These are phyloP conservation scores for Bretschneidera sinensis DNA, from an alignment of 345 rosid species.

Conservation along the genomic window DNA sequence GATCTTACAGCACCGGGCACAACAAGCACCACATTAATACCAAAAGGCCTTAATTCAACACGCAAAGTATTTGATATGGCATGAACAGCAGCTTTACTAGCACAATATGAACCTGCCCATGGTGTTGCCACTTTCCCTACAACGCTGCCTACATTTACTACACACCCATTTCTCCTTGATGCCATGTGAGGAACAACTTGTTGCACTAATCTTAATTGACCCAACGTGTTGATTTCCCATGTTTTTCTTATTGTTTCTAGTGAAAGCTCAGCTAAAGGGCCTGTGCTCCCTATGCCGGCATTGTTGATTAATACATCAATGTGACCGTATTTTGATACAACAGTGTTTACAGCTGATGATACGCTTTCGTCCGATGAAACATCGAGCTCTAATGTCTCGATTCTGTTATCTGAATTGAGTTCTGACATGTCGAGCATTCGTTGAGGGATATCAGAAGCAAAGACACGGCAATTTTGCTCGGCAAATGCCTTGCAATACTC, in stretches of 20 bases:
- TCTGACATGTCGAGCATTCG: conserved; percentile 39
- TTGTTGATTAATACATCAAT: conserved; percentile 51
- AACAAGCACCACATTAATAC: conserved; percentile 40
- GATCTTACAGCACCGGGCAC: conserved; percentile 52
- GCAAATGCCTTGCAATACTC: conserved; percentile 67
- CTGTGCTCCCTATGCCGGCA: conserved; percentile 52
- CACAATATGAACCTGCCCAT: conserved; percentile 64
- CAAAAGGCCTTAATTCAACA: conserved; percentile 52
- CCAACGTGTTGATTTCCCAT: conserved; percentile 59
- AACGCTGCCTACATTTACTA: conserved; percentile 57
- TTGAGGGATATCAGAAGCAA: conserved; percentile 46
- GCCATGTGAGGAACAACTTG: conserved; percentile 69
- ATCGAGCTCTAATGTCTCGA: conserved; percentile 39
- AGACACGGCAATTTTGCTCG: conserved; percentile 43
- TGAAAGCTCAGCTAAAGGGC: conserved; percentile 53
- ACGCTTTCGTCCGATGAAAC: conserved; percentile 52
- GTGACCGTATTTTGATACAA: conserved; percentile 38
- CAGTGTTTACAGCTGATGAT: conserved; percentile 22
- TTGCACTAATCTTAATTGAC: conserved; percentile 60
- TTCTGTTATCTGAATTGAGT: conserved; percentile 23
- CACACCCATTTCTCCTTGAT: conserved; percentile 32
- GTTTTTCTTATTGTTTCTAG: conserved; percentile 39
- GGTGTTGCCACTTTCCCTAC: conserved; percentile 55
- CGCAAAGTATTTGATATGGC: conserved; percentile 47
- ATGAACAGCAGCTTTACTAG: conserved; percentile 56